Percentiles rank a stretch among this genome's conserved stretches.
Evolutionary conservation across 1,139 yeast species (phyloP).

Genomic region (Chernovozyma aurita): DNA sequence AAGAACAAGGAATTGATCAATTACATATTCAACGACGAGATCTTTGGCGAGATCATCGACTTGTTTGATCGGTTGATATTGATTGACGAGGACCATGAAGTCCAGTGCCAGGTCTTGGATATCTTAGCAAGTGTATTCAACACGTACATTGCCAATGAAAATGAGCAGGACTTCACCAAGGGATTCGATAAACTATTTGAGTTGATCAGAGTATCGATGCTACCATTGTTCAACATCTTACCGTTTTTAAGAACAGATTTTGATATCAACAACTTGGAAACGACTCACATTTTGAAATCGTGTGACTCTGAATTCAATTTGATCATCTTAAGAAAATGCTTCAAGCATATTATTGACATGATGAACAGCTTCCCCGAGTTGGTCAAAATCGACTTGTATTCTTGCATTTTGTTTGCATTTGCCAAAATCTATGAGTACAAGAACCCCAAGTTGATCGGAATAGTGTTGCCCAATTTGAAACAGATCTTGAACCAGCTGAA

Average conservation of each 20-base stretch:
- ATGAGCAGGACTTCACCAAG: constrained; percentile 11
- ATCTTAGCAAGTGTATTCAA: constrained; percentile 49
- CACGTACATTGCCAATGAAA: constrained; percentile 20
- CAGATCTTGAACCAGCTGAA: constrained; percentile 34
- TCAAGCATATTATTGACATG: constrained; percentile 59
- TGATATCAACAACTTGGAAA: constrained; percentile 31
- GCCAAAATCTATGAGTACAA: constrained; percentile 54
- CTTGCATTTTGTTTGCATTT: constrained; percentile 63
- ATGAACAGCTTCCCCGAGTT: constrained; percentile 59
- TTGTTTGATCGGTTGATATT: constrained; percentile 69
- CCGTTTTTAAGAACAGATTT: constrained; percentile 56
- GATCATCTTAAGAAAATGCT: constrained; percentile 45
- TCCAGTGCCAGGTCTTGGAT: constrained; percentile 50
- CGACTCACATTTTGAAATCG: constrained; percentile 24
- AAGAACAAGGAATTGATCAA: constrained; percentile 55
- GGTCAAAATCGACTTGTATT: constrained; percentile 63
- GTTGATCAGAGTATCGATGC: constrained; percentile 65
- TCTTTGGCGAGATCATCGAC: constrained; percentile 74
- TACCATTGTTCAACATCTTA: constrained; percentile 55
- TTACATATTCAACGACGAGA: constrained; percentile 59
- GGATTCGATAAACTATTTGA: constrained; percentile 81
- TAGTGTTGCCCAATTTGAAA: constrained; percentile 56
- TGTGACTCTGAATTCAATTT: constrained; percentile 34
- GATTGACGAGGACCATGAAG: constrained; percentile 48
- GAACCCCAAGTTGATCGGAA: constrained; percentile 44